Percentiles rank a stretch among this genome's conserved stretches.
Conservation (phyloP, 352 stramenopile species). For the Pythium folliculosum region DNA sequence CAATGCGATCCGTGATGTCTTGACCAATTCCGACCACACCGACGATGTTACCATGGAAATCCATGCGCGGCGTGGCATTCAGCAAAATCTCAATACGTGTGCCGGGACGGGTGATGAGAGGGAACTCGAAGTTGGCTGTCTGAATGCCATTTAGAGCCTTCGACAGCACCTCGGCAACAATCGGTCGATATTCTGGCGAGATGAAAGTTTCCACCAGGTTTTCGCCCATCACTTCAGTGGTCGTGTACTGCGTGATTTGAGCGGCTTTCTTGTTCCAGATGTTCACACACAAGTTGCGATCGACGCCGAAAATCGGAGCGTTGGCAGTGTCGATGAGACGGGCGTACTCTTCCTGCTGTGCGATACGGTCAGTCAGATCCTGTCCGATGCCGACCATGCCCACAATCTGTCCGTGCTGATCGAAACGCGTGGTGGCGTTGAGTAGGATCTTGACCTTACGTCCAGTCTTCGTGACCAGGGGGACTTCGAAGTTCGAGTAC, state of each 20-base stretch:
- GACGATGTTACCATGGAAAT: constrained; percentile 76
- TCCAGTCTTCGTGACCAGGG: constrained; percentile 70
- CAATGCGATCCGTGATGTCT: constrained; percentile 78
- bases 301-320: constrained; percentile 69
- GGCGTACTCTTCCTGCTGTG: constrained; percentile 57
- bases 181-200: constrained; percentile 61
- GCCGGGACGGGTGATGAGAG: constrained; percentile 68
- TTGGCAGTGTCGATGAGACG: constrained; percentile 72
- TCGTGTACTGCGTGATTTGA: constrained; percentile 89
- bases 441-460: constrained; percentile 70
- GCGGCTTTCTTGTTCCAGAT: constrained; percentile 91
- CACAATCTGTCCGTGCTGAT: constrained; percentile 63
- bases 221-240: constrained; percentile 82
- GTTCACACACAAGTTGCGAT: constrained; percentile 71
- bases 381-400: constrained; percentile 72
- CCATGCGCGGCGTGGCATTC: constrained; percentile 70
- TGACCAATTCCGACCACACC: constrained; percentile 87
- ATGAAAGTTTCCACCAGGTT: constrained; percentile 89
- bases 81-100: constrained; percentile 72
- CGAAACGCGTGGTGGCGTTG: constrained; percentile 64
- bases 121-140: constrained; percentile 90
- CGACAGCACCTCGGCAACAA: constrained; percentile 71
- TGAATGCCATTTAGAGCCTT: constrained; percentile 74
- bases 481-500: constrained; percentile 74
- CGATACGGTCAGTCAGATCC: constrained; percentile 62